Evolutionary conservation across 75 land plant genomes (phyloP).

Genomic region (Cunninghamia lanceolata): DNA sequence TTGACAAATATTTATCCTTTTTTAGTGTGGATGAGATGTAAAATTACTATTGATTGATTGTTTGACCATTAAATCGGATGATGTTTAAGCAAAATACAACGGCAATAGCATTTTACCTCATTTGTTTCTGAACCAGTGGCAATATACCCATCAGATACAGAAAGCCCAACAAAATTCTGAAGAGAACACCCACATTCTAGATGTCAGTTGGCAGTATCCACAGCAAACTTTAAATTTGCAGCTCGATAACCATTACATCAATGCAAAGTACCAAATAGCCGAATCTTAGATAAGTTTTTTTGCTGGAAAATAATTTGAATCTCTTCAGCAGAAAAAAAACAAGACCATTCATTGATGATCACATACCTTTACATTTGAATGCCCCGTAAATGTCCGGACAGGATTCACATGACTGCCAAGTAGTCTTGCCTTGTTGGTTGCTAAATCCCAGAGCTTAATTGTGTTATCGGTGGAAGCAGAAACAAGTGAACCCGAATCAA

Average conservation of each 20-base stretch:
- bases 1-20: too few species aligned
- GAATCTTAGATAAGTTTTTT: background rate
- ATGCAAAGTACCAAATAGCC: background rate
- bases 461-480: constrained; percentile 83
- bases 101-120: constrained; percentile 42
- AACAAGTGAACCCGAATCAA: constrained; percentile 59
- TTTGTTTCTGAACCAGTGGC: constrained; percentile 88
- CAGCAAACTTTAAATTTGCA: background rate
- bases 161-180: constrained; percentile 86
- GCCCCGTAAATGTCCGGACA: constrained; percentile 64
- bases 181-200: constrained; percentile 2
- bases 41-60: too few species aligned
- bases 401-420: constrained; percentile 40
- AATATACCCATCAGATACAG: constrained; percentile 76
- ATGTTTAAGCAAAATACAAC: too few species aligned
- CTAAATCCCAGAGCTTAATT: constrained; percentile 83
- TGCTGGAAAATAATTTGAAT: background rate
- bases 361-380: constrained; percentile 70
- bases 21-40: too few species aligned
- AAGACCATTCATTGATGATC: background rate
- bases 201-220: background rate
- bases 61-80: too few species aligned
- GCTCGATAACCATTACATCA: background rate
- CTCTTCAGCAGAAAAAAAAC: background rate
- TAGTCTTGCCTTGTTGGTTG: constrained; percentile 40